phyloP scores from a whole-genome alignment of 441 rosid genomes.

The Sinapis alba region DNA sequence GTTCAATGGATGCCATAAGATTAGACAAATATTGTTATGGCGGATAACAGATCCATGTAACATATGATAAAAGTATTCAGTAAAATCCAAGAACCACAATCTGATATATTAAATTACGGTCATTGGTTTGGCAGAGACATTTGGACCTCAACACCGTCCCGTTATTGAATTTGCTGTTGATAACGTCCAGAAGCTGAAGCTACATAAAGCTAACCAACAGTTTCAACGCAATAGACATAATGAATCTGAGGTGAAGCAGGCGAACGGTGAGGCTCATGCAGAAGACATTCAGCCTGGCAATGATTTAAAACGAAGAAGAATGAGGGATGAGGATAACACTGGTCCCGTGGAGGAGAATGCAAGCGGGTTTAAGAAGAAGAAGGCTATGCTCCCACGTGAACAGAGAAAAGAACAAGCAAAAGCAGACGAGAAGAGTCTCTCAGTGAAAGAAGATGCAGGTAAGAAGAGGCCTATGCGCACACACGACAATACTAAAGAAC shows the following conservation, averaged over 20 bases:
- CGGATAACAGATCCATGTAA: not conserved
- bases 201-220: constrained; percentile 52
- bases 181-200: constrained; percentile 74
- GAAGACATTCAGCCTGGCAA: constrained; percentile 19
- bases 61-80: not conserved
- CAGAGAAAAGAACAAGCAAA: constrained; percentile 29
- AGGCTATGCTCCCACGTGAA: constrained; percentile 39
- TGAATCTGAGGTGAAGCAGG: constrained; percentile 34
- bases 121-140: constrained; percentile 58
- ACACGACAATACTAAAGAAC: constrained; percentile 22
- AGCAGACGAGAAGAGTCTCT: constrained; percentile 7
- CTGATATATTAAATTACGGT: not conserved
- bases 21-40: not conserved
- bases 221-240: constrained; percentile 40
- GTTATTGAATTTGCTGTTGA: constrained; percentile 85
- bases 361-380: constrained; percentile 49
- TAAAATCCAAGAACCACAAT: constrained; percentile 6
- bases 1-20: not conserved
- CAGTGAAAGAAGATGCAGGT: constrained; percentile 16
- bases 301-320: constrained; percentile 54
- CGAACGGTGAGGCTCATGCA: constrained; percentile 28
- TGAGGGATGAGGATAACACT: constrained; percentile 40
- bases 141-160: constrained; percentile 79
- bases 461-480: not conserved
- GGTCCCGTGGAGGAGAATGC: constrained; percentile 22